A percentile compares a stretch with the other conserved stretches of the same genome.
Evolutionary conservation across 768 basidiomycete species (phyloP).

Genomic region (Pleurotus cornucopiae): DNA sequence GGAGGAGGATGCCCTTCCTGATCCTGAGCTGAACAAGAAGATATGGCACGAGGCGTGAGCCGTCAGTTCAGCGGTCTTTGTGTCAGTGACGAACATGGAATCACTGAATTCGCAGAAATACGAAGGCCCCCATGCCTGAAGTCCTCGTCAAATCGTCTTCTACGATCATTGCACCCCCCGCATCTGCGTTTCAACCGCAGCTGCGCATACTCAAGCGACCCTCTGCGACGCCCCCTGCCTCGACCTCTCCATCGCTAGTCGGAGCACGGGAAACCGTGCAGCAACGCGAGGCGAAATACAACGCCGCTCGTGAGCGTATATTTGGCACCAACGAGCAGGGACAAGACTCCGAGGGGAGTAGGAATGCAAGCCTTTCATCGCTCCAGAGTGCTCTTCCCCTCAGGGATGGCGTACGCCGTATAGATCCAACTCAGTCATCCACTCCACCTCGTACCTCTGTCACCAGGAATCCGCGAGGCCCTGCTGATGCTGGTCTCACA

Average conservation of each 20-base stretch:
- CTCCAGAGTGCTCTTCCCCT: neutral
- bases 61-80: slow-evolving; percentile 2
- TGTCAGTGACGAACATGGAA: neutral
- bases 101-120: slow-evolving; percentile 39
- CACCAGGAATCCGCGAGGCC: neutral
- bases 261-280: slow-evolving; percentile 29
- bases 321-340: slow-evolving; percentile 38
- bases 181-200: slow-evolving; percentile 54
- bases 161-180: slow-evolving; percentile 43
- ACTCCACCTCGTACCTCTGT: neutral
- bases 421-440: neutral
- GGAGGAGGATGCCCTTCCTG: slow-evolving; percentile 26
- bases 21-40: slow-evolving; percentile 27
- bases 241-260: slow-evolving; percentile 16
- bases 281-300: slow-evolving; percentile 70
- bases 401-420: neutral
- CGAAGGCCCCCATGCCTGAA: slow-evolving; percentile 62
- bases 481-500: neutral
- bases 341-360: neutral
- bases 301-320: slow-evolving; percentile 70
- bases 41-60: slow-evolving; percentile 75
- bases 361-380: neutral
- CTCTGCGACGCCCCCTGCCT: slow-evolving; percentile 27
- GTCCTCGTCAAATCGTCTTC: slow-evolving; percentile 42
- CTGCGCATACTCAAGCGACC: slow-evolving; percentile 76